Percentiles rank a stretch among this genome's conserved stretches.
Conservation (phyloP, 768 basidiomycete genomes). For the Strobilomyces confusus region DNA sequence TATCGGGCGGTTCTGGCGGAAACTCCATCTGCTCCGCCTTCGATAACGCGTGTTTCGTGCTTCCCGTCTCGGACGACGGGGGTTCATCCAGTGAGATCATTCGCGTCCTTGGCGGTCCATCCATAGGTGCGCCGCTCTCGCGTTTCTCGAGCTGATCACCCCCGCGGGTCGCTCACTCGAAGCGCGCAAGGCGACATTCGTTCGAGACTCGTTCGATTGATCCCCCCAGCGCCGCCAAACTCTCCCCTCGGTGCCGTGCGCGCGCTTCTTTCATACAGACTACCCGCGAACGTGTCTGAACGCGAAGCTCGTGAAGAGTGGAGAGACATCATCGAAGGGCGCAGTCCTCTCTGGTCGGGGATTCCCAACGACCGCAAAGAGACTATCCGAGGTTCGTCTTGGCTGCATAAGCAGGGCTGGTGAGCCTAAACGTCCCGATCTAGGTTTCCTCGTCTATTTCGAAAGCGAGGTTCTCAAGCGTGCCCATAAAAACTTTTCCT, state of each 20-base stretch:
- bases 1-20: conserved; percentile 94
- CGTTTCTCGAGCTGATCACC: conserved; percentile 13
- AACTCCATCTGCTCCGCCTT: conserved; percentile 90
- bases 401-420: not conserved
- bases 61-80: conserved; percentile 95
- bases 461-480: conserved; percentile 83
- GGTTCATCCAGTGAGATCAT: conserved; percentile 95
- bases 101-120: conserved; percentile 83
- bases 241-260: conserved; percentile 74
- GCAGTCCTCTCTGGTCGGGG: conserved; percentile 73
- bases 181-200: conserved; percentile 70
- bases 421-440: not conserved
- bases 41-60: conserved; percentile 68
- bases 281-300: conserved; percentile 66
- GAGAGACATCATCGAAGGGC: conserved; percentile 89
- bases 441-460: conserved; percentile 91
- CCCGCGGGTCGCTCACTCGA: conserved; percentile 6
- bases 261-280: conserved; percentile 71
- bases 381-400: conserved; percentile 69
- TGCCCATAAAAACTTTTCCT: conserved; percentile 93
- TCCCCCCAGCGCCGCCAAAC: conserved; percentile 55
- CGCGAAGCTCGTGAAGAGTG: conserved; percentile 83
- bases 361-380: conserved; percentile 91
- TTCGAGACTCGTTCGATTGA: conserved; percentile 83
- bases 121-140: conserved; percentile 52